Evolutionary conservation across 2,329 filamentous ascomycete genomes (phyloP), one percentile per base, ranked within the genome.

Genomic region (Talaromyces sp.): DNA sequence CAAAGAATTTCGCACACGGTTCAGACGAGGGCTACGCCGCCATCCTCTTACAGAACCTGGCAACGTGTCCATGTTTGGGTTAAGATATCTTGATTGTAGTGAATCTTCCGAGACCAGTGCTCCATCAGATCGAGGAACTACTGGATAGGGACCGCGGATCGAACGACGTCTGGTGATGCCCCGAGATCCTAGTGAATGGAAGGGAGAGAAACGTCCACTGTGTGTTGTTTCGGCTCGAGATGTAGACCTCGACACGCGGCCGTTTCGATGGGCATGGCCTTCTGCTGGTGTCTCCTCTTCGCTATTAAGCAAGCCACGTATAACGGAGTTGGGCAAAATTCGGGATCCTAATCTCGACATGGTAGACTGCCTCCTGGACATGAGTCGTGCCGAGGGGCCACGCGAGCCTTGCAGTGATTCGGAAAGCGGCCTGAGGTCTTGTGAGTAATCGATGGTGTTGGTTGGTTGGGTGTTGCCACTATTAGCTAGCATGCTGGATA

Each of bases 321-420:
- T 76, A 17, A 79, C 76, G 13, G 76, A 76, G 61, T 79, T 78
- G 39, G 80, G 79, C n/a, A 81, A 65, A 30, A 82, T 73, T 62
- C 78, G 73, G 22, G 79, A 80, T 15, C 79, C 78, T 51, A 82
- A 68, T 44, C 80, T 72, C 57, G 79, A 81, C 74, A 82, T 78
- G 15, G 78, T 75, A 4, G 79, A 80, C 62, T 77, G 77, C 62
- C 77, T 73, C 65, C 77, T 73, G 36, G 73, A 68, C 58, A 74
- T 71, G 63, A 77, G 61, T 27, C 60, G 60, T 33, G 52, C 27
- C 49, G 60, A 58, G 44, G 55, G 28, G 13, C 52, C 36, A 27
- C 56, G 57, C 36, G 56, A 22, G 47, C 28, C 51, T 51, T 59
- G 60, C 30, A 42, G 55, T 25, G 60, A 44, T 28, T 51, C 47